These are phyloP conservation scores for Rhodocollybia butyracea DNA, from an alignment of 768 basidiomycete species.

Conservation along the genomic window DNA sequence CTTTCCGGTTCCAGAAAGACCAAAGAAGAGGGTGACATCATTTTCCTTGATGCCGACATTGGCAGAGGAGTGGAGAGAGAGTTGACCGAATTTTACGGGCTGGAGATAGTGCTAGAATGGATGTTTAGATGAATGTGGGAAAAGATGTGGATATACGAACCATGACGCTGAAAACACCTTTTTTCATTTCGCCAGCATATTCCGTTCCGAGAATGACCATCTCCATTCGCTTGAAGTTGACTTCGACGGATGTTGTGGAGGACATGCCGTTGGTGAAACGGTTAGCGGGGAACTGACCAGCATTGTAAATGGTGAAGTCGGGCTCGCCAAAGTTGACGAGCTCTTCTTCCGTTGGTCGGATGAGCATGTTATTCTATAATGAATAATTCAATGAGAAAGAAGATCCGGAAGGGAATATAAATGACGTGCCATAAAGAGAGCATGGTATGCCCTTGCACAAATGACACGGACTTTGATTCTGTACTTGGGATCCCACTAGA, in stretches of 20 bases:
- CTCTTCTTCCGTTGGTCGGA: conserved; percentile 94
- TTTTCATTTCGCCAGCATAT: conserved; percentile 99
- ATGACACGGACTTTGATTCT: conserved; percentile 99
- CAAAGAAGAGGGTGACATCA: conserved; percentile 98
- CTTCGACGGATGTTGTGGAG: conserved; percentile 96
- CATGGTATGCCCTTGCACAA: conserved; percentile 97
- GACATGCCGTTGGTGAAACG: conserved; percentile 99
- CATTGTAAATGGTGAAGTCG: conserved; percentile 99
- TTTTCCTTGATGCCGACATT: conserved; percentile 87
- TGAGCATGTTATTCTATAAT: conserved; percentile 94
- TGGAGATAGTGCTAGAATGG: conserved; percentile 83
- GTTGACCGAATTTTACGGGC: conserved; percentile 97
- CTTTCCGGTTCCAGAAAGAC: conserved; percentile 97
- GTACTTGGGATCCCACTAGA: conserved; percentile 96
- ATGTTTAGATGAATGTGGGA: conserved; percentile 7
- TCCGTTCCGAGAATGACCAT: conserved; percentile 99
- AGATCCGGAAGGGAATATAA: conserved; percentile 15
- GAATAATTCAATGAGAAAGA: not conserved
- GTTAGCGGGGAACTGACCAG: conserved; percentile 99
- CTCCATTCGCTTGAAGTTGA: conserved; percentile 99
- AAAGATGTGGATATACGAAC: conserved; percentile 30
- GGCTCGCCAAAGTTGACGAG: conserved; percentile 94
- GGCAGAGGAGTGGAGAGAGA: conserved; percentile 96
- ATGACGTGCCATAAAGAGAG: conserved; percentile 88
- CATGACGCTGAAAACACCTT: conserved; percentile 99